Evolutionary conservation across 1,284 basidiomycete genomes (phyloP), one percentile per base, ranked within the genome.

Genomic region (Pyrrhoderma lamaoense): DNA sequence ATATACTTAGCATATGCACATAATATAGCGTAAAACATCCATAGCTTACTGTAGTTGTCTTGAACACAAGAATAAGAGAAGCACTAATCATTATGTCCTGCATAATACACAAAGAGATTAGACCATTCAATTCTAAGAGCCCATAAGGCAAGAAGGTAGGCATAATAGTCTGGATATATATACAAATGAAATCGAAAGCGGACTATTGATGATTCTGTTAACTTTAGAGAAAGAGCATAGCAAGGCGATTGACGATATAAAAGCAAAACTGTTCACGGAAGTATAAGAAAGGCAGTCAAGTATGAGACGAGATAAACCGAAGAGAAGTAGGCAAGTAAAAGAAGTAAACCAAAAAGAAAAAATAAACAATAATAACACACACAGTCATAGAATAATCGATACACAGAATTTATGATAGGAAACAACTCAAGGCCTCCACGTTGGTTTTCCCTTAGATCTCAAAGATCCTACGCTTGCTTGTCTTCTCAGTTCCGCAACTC

Each of bases 391-490:
- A 40, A 40, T n/a, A 16, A 40, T 7, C 11, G 27, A 31, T n/a
- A n/a, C n/a, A n/a, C n/a, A n/a, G n/a, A n/a, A n/a, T n/a, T n/a
- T n/a, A 37, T 11, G 35, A 16, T 37, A 37, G 11, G 9, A 16
- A 37, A 37, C 11, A 45, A 25, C 19, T 55, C 53, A 60, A 36
- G 58, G 57, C 52, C 52, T 63, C 60, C 61, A 62, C 35, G 54
- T 42, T 40, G 60, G 61, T 47, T 55, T 59, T 38, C 31, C 47
- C 36, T 44, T 46, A 23, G 60, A 57, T 61, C 60, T 54, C 61
- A 54, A 40, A 19, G 49, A 66, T 57, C 51, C 59, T 23, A 65
- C 60, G 46, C 60, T 60, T 13, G 37, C 52, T 42, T 58, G 36
- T 25, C 44, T 51, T 11, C 39, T 39, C 45, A 62, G 61, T 57